A percentile compares a stretch with the other conserved stretches of the same genome.
phyloP scores from a whole-genome alignment of 371 early-diverging fungal species.

The Amoeboradix gromovi region DNA sequence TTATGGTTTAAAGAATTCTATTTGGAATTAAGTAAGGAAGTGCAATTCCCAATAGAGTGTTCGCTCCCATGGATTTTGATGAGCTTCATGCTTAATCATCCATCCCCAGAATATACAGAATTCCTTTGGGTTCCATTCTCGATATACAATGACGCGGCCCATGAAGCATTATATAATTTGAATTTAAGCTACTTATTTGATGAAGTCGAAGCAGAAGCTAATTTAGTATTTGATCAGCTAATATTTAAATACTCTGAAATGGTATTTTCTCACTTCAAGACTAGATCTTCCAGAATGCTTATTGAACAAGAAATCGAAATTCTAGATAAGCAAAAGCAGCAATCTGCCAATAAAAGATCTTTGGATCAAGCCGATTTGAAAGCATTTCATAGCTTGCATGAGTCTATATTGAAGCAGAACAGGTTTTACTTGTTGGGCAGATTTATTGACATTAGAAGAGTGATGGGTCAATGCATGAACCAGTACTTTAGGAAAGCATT shows the following conservation, averaged over 20 bases:
- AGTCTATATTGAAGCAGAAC: not conserved
- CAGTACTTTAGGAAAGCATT: constrained; percentile 12
- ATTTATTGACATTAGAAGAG: constrained; percentile 8
- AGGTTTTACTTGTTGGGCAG: constrained; percentile 13
- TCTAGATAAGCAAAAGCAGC: constrained; percentile 3
- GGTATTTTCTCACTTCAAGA: constrained; percentile 16
- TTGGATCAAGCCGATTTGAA: no score
- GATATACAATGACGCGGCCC: constrained; percentile 18
- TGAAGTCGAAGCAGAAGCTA: constrained; percentile 19
- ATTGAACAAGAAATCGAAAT: not conserved
- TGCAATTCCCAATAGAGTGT: constrained; percentile 22
- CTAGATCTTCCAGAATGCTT: constrained; percentile 5
- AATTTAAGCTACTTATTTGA: constrained; percentile 14
- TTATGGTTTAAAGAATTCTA: constrained; percentile 25
- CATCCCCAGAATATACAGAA: constrained; percentile 9
- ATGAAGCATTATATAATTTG: constrained; percentile 9
- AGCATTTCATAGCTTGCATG: not conserved
- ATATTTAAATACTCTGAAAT: constrained; percentile 12
- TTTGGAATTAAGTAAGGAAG: constrained; percentile 15
- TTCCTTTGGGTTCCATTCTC: constrained; percentile 12
- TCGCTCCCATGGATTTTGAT: constrained; percentile 22
- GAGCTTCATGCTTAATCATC: constrained; percentile 10
- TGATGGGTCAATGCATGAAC: constrained; percentile 10
- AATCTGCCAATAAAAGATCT: constrained; percentile 6
- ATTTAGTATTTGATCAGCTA: constrained; percentile 17